Base-by-base conservation (phyloP, 345 rosid genomes). In the Citrus unshiu region DNA sequence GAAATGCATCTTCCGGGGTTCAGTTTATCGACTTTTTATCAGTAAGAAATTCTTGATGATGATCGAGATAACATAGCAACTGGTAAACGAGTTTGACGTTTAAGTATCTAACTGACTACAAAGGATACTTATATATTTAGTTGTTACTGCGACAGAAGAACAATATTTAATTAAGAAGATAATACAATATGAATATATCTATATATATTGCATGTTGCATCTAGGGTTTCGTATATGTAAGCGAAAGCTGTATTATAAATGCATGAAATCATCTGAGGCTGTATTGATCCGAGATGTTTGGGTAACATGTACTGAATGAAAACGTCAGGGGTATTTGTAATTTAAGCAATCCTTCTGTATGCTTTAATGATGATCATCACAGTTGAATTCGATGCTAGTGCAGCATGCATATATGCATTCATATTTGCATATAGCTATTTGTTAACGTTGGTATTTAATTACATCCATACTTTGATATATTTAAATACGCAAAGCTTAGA, bases 1-100 rank as follows among this genome's bases (percentile, higher is more conserved):
- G 65, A 76, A 80, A 61, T 72, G 81, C 21, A 7, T 5, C 78
- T 24, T 62, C 72, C 25, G 78, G 75, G 57, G 83, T 84, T 70
- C 81, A 83, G 13, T 89, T 92, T 81, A 82, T 91, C 78, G 91
- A 92, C 76, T 92, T 92, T 86, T 82, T 92, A 10, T 88, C 92
- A 8, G 85, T 86, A 58, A 88, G 89, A 73, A 86, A 68, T n/a
- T 72, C 85, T 63, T 78, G 75, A 32, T 84, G 21, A 54, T 18
- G 22, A 54, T 54, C 7, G 5, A 51, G 58, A 54, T 54, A 54
- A 54, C 29, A 72, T 54, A 32, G 60, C 34, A 43, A 43, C 51
- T 12, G 51, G 51, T 12, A 43, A 43, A 46, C 5, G 30, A 63
- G 68, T 4, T 65, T 69, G 73, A 49, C 18, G 25, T 8, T 24